Conservation (phyloP, 768 basidiomycete species). For the Pleurotus djamor region DNA sequence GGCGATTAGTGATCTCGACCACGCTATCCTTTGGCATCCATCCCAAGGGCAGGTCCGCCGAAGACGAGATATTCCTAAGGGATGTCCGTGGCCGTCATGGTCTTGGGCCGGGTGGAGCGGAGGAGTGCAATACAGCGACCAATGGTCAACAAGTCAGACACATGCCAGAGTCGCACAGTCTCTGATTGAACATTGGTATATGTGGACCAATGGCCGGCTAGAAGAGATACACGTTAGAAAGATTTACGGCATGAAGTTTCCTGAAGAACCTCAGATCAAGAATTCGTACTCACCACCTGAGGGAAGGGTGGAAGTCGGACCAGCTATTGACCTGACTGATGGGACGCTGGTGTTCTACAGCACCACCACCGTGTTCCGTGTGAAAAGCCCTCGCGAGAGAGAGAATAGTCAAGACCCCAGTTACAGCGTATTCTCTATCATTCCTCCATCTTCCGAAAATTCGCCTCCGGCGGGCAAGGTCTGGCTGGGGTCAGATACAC, state of each 20-base stretch:
- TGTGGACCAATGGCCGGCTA: not conserved
- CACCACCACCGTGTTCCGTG: not conserved
- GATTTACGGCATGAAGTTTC: not conserved
- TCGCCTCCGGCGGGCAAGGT: not conserved
- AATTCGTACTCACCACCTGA: not conserved
- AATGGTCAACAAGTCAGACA: not conserved
- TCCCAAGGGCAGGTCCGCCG: not conserved
- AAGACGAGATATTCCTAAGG: not conserved
- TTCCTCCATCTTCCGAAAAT: not conserved
- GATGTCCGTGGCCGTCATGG: not conserved
- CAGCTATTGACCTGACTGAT: not conserved
- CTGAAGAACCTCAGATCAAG: not conserved
- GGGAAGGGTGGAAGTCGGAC: no score
- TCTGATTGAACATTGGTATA: not conserved
- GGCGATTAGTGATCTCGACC: not conserved
- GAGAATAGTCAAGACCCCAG: not conserved
- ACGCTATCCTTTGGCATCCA: not conserved
- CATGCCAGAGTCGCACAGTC: not conserved
- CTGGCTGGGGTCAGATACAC: not conserved
- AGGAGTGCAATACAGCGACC: not conserved
- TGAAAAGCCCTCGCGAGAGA: not conserved
- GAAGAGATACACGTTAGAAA: not conserved
- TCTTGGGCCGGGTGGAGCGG: conserved; percentile 3
- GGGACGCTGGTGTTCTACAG: not conserved
- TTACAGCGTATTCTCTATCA: not conserved